Evolutionary conservation across 2,329 filamentous ascomycete genomes (phyloP), one percentile per base, ranked within the genome.

Genomic region (Pestalotiopsis fici): DNA sequence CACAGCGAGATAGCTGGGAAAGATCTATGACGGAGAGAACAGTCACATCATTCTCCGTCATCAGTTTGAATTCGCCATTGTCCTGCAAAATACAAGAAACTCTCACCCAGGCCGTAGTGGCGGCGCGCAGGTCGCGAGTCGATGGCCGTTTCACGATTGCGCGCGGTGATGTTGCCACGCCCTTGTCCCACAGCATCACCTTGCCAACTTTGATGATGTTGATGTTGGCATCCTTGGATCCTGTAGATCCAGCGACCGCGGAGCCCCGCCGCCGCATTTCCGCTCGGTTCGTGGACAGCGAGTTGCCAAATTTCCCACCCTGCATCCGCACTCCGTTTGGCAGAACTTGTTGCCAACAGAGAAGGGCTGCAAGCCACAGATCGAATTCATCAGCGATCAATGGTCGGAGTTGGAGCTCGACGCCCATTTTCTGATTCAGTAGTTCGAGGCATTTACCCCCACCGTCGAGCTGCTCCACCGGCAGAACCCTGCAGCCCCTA

Each of bases 171-270:
- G 80, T 79, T 13, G 88, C 84, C 6, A 82, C 75, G 1, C 90
- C 91, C 77, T 92, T 96, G 79, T 98, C 94, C 95, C 95, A 98
- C 59, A 97, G 85, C 75, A 94, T 90, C 76, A 97, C 88, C 76
- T 94, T 95, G 66, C 94, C 96, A 60, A 98, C 93, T 77, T 98
- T 99, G 83, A 98, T 98, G 71, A 98, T 96, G 66, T 92, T 90
- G 3, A 89, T 96, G 66, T 92, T 90, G 3, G 89, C 88, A 69
- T 94, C 91, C 75, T 91, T 96, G 1, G 75, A 71, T 27, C 69
- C 70, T 25, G 73, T 68, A 23, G 74, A 75, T 15, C 80, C 80
- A 69, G 74, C 67, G 5, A 78, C 72, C 0, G 77, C 77, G n/a
- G 82, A 80, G 4, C 76, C 71, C 54, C 83, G 81, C 64, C 83